Evolutionary conservation across 176 grass and related monocot genomes (phyloP), one percentile per base, ranked within the genome.

Genomic region (Calamus simplicifolius): DNA sequence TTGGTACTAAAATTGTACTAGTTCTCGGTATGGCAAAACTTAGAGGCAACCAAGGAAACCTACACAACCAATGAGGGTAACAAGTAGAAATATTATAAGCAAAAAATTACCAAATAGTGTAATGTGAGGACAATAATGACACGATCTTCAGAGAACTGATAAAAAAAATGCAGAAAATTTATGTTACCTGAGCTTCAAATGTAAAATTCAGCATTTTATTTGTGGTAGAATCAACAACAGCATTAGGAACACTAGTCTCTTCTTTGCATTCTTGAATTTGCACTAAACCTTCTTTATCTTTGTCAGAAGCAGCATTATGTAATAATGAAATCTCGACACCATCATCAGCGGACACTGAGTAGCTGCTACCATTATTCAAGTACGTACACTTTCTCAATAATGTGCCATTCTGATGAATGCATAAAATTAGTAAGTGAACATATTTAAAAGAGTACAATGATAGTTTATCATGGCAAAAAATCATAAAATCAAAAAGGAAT

Each of bases 321-420:
- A 97, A 60, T 49, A 90, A 66, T 64, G 84, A 91, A 74, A 97
- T 85, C 61, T 91, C 78, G 58, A 97, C 87, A 63, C 78, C 83
- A 80, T 97, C 92, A 66, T 90, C 84, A 69, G 63, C 64, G 75
- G 84, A 78, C 14, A 91, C 80, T 27, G 80, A 88, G 38, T 90
- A 97, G 75, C 92, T 90, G 73, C 92, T 91, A 57, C 87, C 81
- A 59, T 78, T 88, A 69, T 75, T 97, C 58, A 97, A 74, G 63
- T 91, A 90, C 30, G 89, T 85, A 79, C 92, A 85, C 69, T 81
- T 91, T 70, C 83, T 77, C 64, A 97, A 69, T 43, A 97, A 59
- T 54, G 69, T 61, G 59, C 83, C 92, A 66, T 97, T 97, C 92
- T 96, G 68, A 58, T 73, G 16, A 31, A 73, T 13, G 25, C 28